Base-by-base conservation (phyloP, 805 yeast species). In the Maudiozyma barnettii region DNA sequence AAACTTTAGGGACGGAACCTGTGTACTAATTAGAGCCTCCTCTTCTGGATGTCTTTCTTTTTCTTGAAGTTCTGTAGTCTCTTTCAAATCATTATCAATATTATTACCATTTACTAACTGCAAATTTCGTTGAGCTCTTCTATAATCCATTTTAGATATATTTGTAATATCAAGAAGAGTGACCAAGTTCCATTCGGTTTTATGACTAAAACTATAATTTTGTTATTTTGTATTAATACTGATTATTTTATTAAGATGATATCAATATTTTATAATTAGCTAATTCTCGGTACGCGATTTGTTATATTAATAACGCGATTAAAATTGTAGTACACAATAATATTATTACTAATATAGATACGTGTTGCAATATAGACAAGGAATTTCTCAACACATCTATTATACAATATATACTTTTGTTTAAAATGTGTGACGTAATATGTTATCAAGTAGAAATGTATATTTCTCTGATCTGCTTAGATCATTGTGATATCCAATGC, bases 41-140 rank as follows among this genome's bases (percentile, higher is more conserved):
- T 10, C 22, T 7, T 31, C 31, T 14, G 37, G 30, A 10, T 2
- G n/a, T 44, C 30, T 14, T 26, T 31, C 20, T n/a, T 33, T 16
- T 14, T 33, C 36, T 33, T n/a, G 18, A 14, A 33, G 16, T n/a
- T 33, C 36, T 33, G 16, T 18, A 14, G 19, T 18, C 13, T 7
- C 18, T 33, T 33, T 33, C 18, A 33, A 33, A 6, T 18, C 16
- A n/a, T 31, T 14, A 12, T 29, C 42, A 23, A 36, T 44, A 7
- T 43, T 53, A 39, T 40, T 46, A 26, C 42, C 55, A 26, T 50
- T 48, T 4, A 54, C 42, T 10, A 60, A 49, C 40, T 53, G 48
- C 29, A 60, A 49, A 50, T 59, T 59, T 45, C 61, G 49, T 37
- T 53, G 54, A 6, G 64, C 64, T 46, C 59, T 50, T 21, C 51